Conservation (phyloP, 2,329 filamentous ascomycete species). For the Xylariales sp. region DNA sequence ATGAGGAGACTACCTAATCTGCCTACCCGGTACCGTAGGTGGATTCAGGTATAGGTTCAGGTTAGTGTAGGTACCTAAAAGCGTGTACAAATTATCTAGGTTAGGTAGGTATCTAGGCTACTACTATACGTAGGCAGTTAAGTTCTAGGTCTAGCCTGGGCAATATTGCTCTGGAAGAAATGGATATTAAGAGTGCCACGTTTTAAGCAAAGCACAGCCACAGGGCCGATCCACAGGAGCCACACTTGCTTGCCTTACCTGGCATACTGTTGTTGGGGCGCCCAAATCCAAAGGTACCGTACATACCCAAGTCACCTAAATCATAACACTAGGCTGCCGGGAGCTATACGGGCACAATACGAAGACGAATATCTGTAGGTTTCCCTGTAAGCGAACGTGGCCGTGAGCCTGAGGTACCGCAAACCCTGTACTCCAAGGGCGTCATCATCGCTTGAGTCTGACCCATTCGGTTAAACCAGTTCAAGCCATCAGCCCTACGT, state of each 20-base stretch:
- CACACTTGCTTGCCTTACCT: conserved; percentile 24
- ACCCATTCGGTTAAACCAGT: conserved; percentile 19
- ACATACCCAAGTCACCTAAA: neutral
- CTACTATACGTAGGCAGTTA: too few relatives aligned
- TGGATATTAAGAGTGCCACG: conserved; percentile 21
- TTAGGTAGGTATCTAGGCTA: too few relatives aligned
- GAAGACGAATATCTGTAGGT: neutral
- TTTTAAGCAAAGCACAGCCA: conserved; percentile 20
- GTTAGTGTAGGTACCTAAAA: too few relatives aligned
- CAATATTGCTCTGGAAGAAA: neutral
- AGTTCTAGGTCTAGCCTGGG: too few relatives aligned
- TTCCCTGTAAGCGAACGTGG: conserved; percentile 25
- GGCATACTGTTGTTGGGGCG: neutral
- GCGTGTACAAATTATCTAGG: too few relatives aligned
- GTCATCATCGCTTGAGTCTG: conserved; percentile 12
- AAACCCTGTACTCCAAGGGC: conserved; percentile 14
- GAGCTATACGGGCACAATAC: neutral
- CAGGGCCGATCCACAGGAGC: neutral
- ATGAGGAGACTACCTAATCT: too few relatives aligned
- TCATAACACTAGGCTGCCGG: conserved; percentile 11
- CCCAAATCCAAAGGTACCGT: too few relatives aligned
- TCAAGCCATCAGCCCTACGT: conserved; percentile 37
- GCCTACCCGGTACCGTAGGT: too few relatives aligned
- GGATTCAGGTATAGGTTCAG: too few relatives aligned
- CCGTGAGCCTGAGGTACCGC: conserved; percentile 16